Evolutionary conservation across 208 protist genomes (phyloP), one percentile per base, ranked within the genome.

Genomic region (Leishmania tropica): DNA sequence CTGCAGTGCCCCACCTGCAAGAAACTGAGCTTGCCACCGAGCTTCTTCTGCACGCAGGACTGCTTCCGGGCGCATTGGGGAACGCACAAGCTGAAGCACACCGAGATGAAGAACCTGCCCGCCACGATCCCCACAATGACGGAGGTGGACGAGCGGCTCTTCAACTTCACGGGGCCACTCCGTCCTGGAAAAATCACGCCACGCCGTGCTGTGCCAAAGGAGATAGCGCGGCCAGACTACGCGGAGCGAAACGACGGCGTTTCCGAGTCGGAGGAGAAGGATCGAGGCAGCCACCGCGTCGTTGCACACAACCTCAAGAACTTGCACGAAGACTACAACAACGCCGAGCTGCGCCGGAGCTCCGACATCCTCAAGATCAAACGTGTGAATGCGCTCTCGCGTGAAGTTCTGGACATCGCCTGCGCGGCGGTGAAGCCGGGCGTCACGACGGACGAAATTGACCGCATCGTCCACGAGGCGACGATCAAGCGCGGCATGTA

Each of bases 391-490:
- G 85, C 86, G 40, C 85, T 98, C 5, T 97, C 89, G 5, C 92
- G 96, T 15, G 94, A 99, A 85, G 98, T 99, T 76, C 91, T 99
- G 10, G 98, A 99, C 83, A 95, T 99, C 58, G 98, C 98, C 48
- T 98, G 90, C 72, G 86, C 84, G 1, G 91, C 95, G 6, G 93
- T 99, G 37, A 87, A 88, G 56, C 91, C 96, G 11, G 99, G 99
- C 54, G 85, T 99, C 31, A 99, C 99, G 21, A 99, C 98, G 0
- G 99, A 99, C 78, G 99, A 99, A 84, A 96, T 99, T 70, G 99
- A 99, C 88, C 91, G 89, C 74, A 94, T 99, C 47, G 93, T 98
- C 19, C 96, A 99, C 81, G 93, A 98, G 68, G 94, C 94, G 15
- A 97, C 92, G 19, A 93, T 99, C 54, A 96, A 90, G 83, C 92